phyloP scores from a whole-genome alignment of 2,329 filamentous ascomycete genomes.

The Colletotrichum spinosum region DNA sequence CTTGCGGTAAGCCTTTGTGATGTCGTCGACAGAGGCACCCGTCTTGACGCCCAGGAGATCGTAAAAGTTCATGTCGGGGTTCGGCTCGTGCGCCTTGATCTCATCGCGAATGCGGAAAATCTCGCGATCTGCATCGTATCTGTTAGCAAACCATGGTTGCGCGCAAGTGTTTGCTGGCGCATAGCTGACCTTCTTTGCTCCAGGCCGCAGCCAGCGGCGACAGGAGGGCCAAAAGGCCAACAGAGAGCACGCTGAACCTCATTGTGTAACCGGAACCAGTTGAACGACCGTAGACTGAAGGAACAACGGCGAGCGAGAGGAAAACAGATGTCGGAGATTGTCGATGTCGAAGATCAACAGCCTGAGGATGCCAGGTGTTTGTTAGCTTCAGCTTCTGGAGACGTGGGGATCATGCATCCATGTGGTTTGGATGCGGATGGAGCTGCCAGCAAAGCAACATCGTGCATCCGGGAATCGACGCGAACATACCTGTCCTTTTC shows the following conservation, averaged over 20 bases:
- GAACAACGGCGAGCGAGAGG: slow-evolving; percentile 21
- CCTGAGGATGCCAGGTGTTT: slow-evolving; percentile 35
- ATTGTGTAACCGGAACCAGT: slow-evolving; percentile 58
- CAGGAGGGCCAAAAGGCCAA: slow-evolving; percentile 77
- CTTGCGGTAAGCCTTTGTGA: slow-evolving; percentile 94
- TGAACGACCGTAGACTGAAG: neutral
- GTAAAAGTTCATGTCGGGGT: slow-evolving; percentile 89
- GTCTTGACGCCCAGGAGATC: slow-evolving; percentile 85
- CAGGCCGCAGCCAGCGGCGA: slow-evolving; percentile 78
- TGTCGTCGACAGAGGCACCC: slow-evolving; percentile 83
- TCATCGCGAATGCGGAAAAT: slow-evolving; percentile 97
- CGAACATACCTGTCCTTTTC: slow-evolving; percentile 22
- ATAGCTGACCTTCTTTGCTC: slow-evolving; percentile 81
- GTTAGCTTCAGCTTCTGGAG: slow-evolving; percentile 25
- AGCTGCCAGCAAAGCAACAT: slow-evolving; percentile 33
- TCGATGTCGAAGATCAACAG: slow-evolving; percentile 10
- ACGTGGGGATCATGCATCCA: neutral
- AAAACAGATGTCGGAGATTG: slow-evolving; percentile 4
- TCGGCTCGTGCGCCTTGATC: slow-evolving; percentile 76
- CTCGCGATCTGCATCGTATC: slow-evolving; percentile 80
- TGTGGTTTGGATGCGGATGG: slow-evolving; percentile 29
- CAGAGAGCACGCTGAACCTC: slow-evolving; percentile 75
- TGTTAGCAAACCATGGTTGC: slow-evolving; percentile 10
- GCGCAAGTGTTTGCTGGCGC: neutral
- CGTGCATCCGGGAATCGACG: neutral